phyloP scores from a whole-genome alignment of 306 rosid species.

The Casuarina cunninghamiana region DNA sequence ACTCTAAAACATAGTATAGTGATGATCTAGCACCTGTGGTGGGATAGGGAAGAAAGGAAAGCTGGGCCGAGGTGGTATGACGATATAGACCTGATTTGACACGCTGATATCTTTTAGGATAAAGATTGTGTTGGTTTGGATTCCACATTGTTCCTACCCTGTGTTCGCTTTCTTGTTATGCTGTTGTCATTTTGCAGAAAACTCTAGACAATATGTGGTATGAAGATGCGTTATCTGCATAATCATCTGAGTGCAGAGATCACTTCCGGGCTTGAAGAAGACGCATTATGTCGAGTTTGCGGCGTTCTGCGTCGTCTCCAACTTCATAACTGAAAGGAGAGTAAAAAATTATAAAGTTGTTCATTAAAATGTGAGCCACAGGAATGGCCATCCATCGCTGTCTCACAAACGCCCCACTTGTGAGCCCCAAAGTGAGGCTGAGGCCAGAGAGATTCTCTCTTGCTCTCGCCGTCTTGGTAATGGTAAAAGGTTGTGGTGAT shows the following conservation, averaged over 20 bases:
- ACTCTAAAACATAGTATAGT: too few relatives aligned
- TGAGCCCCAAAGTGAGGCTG: too few relatives aligned
- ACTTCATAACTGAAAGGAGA: background rate
- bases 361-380: background rate
- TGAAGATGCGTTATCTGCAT: background rate
- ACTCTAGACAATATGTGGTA: too few relatives aligned
- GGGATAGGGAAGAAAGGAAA: too few relatives aligned
- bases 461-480: too few relatives aligned
- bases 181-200: too few relatives aligned
- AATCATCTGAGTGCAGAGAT: background rate
- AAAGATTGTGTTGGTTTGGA: background rate
- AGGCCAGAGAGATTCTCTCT: too few relatives aligned
- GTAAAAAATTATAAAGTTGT: background rate
- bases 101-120: background rate
- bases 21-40: too few relatives aligned
- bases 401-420: too few relatives aligned
- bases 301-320: background rate
- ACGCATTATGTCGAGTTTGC: background rate
- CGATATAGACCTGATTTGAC: background rate
- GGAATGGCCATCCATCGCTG: background rate
- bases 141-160: too few relatives aligned
- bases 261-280: background rate
- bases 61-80: background rate
- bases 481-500: too few relatives aligned
- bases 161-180: too few relatives aligned